phyloP scores from a whole-genome alignment of 257 asterid genomes.

The Cinchona pubescens region DNA sequence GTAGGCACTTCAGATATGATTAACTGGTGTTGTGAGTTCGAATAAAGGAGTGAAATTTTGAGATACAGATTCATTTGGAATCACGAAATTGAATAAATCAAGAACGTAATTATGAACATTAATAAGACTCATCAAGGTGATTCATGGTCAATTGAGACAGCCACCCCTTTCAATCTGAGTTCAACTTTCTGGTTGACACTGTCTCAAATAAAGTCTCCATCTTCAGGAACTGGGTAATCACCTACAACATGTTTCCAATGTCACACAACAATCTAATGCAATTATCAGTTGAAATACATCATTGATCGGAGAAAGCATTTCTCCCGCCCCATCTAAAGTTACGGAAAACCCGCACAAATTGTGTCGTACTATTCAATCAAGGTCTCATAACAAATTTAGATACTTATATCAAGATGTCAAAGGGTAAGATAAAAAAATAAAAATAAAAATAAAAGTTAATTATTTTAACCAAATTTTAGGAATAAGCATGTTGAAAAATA shows the following conservation, averaged over 20 bases:
- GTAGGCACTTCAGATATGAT: too few species aligned
- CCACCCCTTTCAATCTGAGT: conserved; percentile 98
- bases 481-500: background rate
- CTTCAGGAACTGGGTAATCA: conserved; percentile 83
- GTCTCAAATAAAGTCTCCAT: conserved; percentile 92
- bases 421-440: background rate
- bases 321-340: background rate
- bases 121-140: conserved; percentile 55
- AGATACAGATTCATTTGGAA: background rate
- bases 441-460: too few species aligned
- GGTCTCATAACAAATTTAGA: background rate
- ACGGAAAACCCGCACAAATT: background rate
- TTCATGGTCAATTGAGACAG: conserved; percentile 61
- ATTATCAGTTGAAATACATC: conserved; percentile 1
- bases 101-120: too few species aligned
- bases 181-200: conserved; percentile 67
- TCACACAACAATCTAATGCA: conserved; percentile 19
- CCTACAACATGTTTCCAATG: conserved; percentile 51
- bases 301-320: background rate
- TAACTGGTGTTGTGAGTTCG: too few species aligned
- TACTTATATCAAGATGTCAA: background rate
- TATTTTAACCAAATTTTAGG: background rate
- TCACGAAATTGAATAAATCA: background rate
- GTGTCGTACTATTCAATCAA: background rate
- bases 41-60: too few species aligned